phyloP scores from a whole-genome alignment of 441 rosid genomes.

The Rhodomyrtus psidioides region DNA sequence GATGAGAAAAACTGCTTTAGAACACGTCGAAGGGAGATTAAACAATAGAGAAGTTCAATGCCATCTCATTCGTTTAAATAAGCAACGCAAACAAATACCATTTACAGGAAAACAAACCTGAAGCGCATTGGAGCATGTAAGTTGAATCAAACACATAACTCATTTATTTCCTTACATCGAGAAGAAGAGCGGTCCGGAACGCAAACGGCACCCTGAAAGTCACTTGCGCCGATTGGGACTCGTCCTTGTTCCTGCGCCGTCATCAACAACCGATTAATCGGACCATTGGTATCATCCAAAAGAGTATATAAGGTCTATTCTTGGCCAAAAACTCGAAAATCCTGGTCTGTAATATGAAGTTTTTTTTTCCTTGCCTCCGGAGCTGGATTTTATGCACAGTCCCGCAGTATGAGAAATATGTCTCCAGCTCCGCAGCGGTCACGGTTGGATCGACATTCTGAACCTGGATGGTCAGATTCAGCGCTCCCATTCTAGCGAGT shows the following conservation, averaged over 20 bases:
- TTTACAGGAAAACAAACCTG: not conserved
- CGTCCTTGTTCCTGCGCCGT: conserved; percentile 4
- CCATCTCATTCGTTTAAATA: not conserved
- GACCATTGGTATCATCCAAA: not conserved
- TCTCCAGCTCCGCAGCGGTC: conserved; percentile 12
- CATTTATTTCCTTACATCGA: conserved; percentile 16
- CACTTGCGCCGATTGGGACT: conserved; percentile 20
- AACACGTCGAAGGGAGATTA: not conserved
- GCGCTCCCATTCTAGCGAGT: conserved; percentile 1
- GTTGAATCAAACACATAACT: not conserved
- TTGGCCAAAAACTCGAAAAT: not conserved
- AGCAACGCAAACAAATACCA: not conserved
- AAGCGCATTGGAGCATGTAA: not conserved
- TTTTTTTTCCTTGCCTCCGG: conserved; percentile 2
- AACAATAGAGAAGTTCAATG: not conserved
- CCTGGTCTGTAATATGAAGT: not conserved
- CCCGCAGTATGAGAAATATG: conserved; percentile 33
- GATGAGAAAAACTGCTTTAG: not conserved
- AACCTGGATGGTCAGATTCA: conserved; percentile 20
- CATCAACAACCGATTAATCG: not conserved
- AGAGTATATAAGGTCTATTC: not conserved
- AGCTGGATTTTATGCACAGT: conserved; percentile 22
- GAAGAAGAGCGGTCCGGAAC: conserved; percentile 30
- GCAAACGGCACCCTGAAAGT: conserved; percentile 30
- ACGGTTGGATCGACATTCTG: conserved; percentile 14